Base-by-base conservation (phyloP, 345 rosid genomes). In the Eucalyptus marginata region DNA sequence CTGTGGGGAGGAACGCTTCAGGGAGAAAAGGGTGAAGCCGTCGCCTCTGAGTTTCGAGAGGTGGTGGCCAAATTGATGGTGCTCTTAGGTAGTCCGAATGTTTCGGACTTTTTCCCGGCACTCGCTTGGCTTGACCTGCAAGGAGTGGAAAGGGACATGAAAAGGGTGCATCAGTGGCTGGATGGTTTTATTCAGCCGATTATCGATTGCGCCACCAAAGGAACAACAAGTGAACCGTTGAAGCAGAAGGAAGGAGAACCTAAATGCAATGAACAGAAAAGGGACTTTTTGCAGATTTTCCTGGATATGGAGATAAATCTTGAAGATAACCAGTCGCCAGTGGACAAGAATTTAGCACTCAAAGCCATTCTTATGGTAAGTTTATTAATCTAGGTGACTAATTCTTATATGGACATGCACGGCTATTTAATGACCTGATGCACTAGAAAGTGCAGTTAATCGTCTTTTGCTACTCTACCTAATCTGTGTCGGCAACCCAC, bases 61-160 rank as follows among this genome's bases (percentile, higher is more conserved):
- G 79, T 54, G 54, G 83, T 89, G 40, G 88, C 68, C 8, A 87
- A 93, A 49, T 31, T 89, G 3, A 89, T 92, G 91, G 89, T 71
- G 20, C 8, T 91, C 2, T 20, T 89, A 8, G 94, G 91, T 24
- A 88, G 66, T 33, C 94, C 94, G 5, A 93, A 94, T 50, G 56
- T 95, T 83, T 95, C 95, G 1, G 95, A 94, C 59, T 22, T 94
- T 43, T 92, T 93, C 52, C 94, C 95, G 0, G 46, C 87, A 44
- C 89, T 94, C 13, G 92, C 93, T 1, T 52, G 89, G 91, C 92
- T 93, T 80, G 96, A 95, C 86, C 20, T 93, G 36, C 95, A 93
- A 89, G 95, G 95, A 71, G 46, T 93, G 16, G 89, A 87, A 87
- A 92, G 64, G 89, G 47, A 89, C 46, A 50, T 90, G 51, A 92